Conservation (phyloP, 352 stramenopile species). For the Pythium utonaiense region DNA sequence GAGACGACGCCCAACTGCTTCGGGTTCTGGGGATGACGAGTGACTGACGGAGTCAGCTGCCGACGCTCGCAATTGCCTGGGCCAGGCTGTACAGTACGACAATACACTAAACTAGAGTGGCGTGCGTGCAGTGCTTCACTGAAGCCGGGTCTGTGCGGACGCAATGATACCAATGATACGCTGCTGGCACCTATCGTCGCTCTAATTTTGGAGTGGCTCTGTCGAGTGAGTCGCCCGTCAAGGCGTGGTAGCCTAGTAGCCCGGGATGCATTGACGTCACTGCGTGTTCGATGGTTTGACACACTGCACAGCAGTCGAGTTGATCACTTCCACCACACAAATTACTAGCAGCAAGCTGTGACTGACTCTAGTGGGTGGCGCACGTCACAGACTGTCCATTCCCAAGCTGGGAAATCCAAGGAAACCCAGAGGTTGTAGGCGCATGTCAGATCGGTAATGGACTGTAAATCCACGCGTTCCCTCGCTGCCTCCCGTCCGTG, state of each 20-base stretch:
- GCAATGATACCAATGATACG: no score
- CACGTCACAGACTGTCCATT: constrained; percentile 21
- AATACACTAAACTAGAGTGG: no score
- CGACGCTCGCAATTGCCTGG: no score
- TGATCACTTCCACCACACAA: no score
- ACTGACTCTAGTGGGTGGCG: constrained; percentile 6
- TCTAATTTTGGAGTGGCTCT: neutral
- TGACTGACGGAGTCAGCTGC: neutral
- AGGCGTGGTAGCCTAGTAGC: no score
- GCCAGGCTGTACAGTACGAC: neutral
- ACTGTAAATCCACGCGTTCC: neutral
- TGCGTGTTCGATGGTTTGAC: neutral
- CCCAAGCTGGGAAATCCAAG: no score
- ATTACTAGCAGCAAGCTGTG: neutral
- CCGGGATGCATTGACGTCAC: no score
- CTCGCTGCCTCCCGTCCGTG: neutral
- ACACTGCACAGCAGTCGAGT: neutral
- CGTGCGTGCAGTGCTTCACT: no score
- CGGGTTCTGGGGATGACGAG: constrained; percentile 3
- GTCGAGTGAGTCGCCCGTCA: neutral
- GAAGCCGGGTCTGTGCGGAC: no score
- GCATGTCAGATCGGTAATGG: neutral
- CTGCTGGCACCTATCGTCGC: no score
- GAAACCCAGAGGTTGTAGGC: no score
- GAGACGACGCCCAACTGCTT: constrained; percentile 1